Base-by-base conservation (phyloP, 2,329 filamentous ascomycete species). In the Colletotrichum spinosum region DNA sequence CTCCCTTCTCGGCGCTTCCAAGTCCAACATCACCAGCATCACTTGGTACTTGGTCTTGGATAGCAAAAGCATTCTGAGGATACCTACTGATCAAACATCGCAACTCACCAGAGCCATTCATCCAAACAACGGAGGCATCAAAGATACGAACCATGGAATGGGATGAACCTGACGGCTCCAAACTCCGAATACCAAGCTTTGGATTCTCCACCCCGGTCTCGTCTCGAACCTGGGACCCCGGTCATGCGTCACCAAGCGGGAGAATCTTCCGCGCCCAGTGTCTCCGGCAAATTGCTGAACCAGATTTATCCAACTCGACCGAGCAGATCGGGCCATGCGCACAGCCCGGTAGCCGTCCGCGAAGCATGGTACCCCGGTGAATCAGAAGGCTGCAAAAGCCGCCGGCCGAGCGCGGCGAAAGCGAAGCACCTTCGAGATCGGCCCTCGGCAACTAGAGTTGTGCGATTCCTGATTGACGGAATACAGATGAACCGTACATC, bases 361-460 rank as follows among this genome's bases (percentile, higher is more conserved):
- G 38, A 15, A 44, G 34, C 39, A 57, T 60, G 13, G 50, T 45
- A 33, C 12, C 12, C 34, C 44, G 34, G n/a, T 15, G 25, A 15
- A 48, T 25, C 11, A 45, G 44, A 33, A 50, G n/a, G 17, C n/a
- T 42, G 33, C 41, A 48, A 49, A 58, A 25, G 17, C 35, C n/a
- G 17, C 15, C n/a, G 42, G 33, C 35, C 10, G 38, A 38, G 12
- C 39, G 34, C 34, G 33, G 39, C 17, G 25, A 25, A 25, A 25
- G 1, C 25, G 25, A 11, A 46, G 45, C 35, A 46, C 44, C 13
- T 41, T 45, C 25, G 12, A 7, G 17, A 41, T 37, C 46, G 53
- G 63, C 46, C 49, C 17, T 52, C 58, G 52, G 63, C 58, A 62
- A 44, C 46, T 50, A 42, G 33, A 53, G 60, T 57, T 61, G 39